A percentile compares a stretch with the other conserved stretches of the same genome.
Evolutionary conservation across 495 filamentous ascomycete species (phyloP).

Genomic region (Xylaria grammica): DNA sequence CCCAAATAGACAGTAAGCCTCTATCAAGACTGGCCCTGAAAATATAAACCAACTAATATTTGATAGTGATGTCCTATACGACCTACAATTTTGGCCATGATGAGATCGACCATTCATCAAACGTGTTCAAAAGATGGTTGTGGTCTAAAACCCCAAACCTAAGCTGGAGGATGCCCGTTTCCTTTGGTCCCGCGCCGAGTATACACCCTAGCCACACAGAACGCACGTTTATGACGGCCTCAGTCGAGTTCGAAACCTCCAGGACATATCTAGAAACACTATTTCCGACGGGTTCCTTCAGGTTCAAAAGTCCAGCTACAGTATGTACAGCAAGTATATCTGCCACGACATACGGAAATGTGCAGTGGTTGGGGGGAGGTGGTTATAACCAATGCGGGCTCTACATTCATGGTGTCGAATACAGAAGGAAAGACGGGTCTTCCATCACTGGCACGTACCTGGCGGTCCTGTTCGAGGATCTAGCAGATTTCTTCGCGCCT

Average conservation of each 20-base stretch:
- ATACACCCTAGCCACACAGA: too few relatives aligned
- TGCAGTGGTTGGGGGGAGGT: slow-evolving; percentile 61
- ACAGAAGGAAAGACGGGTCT: slow-evolving; percentile 54
- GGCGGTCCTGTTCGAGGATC: slow-evolving; percentile 58
- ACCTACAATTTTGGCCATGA: slow-evolving; percentile 65
- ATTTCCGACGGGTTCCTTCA: slow-evolving; percentile 48
- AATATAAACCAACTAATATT: slow-evolving; percentile 38
- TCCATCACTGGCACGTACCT: slow-evolving; percentile 56
- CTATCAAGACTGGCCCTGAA: not conserved
- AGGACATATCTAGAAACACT: slow-evolving; percentile 63
- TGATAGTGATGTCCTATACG: slow-evolving; percentile 54
- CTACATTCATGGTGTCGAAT: slow-evolving; percentile 64
- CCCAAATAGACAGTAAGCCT: slow-evolving; percentile 40
- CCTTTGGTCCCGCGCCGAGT: slow-evolving; percentile 62
- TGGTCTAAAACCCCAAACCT: slow-evolving; percentile 35
- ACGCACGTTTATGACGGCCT: slow-evolving; percentile 55
- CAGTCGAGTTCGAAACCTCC: slow-evolving; percentile 63
- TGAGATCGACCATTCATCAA: slow-evolving; percentile 59
- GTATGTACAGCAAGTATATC: slow-evolving; percentile 57
- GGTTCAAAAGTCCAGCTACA: slow-evolving; percentile 54
- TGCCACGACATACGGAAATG: slow-evolving; percentile 52
- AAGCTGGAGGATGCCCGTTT: slow-evolving; percentile 59
- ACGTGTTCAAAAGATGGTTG: slow-evolving; percentile 53
- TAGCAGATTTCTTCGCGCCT: slow-evolving; percentile 58
- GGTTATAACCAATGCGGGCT: slow-evolving; percentile 63